Evolutionary conservation across 129 eudicot species (phyloP).

Genomic region (Logfia minima): DNA sequence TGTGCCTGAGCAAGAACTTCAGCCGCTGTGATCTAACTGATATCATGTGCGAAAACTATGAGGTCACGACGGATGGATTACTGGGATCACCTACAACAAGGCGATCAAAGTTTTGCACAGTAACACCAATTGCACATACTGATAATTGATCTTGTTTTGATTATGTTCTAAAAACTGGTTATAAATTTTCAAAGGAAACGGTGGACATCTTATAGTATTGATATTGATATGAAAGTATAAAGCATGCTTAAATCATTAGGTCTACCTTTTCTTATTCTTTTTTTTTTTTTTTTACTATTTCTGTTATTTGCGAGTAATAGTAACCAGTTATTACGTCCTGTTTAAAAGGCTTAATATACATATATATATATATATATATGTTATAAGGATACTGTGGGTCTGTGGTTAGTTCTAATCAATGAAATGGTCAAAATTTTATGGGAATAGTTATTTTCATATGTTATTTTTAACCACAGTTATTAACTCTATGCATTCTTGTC

Average conservation of each 20-base stretch:
- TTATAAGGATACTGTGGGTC: too few relatives aligned
- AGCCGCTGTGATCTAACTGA: constrained; percentile 48
- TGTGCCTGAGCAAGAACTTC: constrained; percentile 83
- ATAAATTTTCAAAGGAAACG: constrained; percentile 11
- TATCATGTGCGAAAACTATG: not conserved
- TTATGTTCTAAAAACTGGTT: constrained; percentile 8
- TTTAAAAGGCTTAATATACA: too few relatives aligned
- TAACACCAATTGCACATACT: constrained; percentile 22
- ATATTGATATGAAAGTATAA: constrained; percentile 1
- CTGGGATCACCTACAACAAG: constrained; percentile 17
- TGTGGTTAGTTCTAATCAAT: too few relatives aligned
- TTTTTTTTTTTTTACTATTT: too few relatives aligned
- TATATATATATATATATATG: too few relatives aligned
- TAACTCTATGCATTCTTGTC: too few relatives aligned
- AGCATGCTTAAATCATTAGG: constrained; percentile 18
- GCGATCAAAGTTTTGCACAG: constrained; percentile 21
- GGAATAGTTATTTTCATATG: too few relatives aligned
- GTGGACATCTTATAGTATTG: constrained; percentile 15
- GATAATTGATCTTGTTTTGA: constrained; percentile 21
- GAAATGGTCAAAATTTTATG: too few relatives aligned
- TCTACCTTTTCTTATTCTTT: too few relatives aligned
- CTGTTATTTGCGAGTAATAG: too few relatives aligned
- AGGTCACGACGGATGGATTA: constrained; percentile 1
- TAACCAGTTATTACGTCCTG: too few relatives aligned
- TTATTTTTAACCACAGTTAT: too few relatives aligned